Conservation (phyloP, 1,139 yeast species). For the Sugiyamaella xylanicola region DNA sequence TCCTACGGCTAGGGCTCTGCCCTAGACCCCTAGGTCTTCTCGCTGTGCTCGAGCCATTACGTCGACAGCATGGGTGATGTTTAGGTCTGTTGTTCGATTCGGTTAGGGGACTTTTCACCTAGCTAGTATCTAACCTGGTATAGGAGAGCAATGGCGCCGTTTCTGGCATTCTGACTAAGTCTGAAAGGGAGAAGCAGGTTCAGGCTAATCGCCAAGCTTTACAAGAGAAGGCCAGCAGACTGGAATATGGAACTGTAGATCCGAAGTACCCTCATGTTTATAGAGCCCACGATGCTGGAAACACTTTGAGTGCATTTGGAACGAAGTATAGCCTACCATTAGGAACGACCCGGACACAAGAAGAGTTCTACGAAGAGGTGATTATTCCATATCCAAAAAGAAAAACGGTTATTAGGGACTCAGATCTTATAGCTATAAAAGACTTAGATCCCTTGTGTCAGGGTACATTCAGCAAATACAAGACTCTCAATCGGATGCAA, state of each 20-base stretch:
- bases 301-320: slow-evolving; percentile 74
- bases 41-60: too few relatives aligned
- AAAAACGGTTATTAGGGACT: slow-evolving; percentile 50
- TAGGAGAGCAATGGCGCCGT: neutral
- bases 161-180: slow-evolving; percentile 14
- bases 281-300: slow-evolving; percentile 67
- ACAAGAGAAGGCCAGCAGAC: slow-evolving; percentile 16
- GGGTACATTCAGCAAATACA: slow-evolving; percentile 81
- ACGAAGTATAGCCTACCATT: slow-evolving; percentile 75
- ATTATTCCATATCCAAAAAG: slow-evolving; percentile 73
- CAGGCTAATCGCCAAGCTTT: slow-evolving; percentile 17
- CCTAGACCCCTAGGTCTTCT: too few relatives aligned
- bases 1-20: too few relatives aligned
- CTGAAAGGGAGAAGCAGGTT: slow-evolving; percentile 17
- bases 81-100: too few relatives aligned
- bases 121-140: neutral
- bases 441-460: slow-evolving; percentile 77
- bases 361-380: slow-evolving; percentile 75
- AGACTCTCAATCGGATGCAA: slow-evolving; percentile 82
- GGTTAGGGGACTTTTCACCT: too few relatives aligned
- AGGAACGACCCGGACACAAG: slow-evolving; percentile 69
- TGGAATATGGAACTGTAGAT: slow-evolving; percentile 15
- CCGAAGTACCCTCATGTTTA: slow-evolving; percentile 81
- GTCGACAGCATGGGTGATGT: too few relatives aligned
- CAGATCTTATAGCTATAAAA: slow-evolving; percentile 56